phyloP scores from a whole-genome alignment of 495 filamentous ascomycete genomes.

The Hypoxylon lienhwacheense region DNA sequence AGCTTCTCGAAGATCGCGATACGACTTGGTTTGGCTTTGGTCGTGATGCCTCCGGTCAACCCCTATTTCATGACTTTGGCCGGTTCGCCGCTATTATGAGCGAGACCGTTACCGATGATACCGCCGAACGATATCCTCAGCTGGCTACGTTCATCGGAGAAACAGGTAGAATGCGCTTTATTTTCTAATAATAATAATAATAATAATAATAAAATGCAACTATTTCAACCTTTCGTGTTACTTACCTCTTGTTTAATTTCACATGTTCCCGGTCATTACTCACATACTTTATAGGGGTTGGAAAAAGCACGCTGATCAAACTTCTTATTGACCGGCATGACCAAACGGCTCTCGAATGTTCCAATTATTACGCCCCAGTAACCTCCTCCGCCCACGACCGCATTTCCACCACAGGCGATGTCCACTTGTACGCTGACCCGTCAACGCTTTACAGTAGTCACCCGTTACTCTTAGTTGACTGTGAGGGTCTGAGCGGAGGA shows the following conservation, averaged over 20 bases:
- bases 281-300: constrained; percentile 44
- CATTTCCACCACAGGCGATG: constrained; percentile 62
- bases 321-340: constrained; percentile 50
- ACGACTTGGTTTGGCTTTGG: constrained; percentile 55
- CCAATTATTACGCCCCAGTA: constrained; percentile 39
- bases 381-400: constrained; percentile 45
- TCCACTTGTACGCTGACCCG: constrained; percentile 66
- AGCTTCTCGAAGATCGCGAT: constrained; percentile 44
- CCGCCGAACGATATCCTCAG: constrained; percentile 43
- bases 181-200: too few species aligned
- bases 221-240: too few species aligned
- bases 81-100: constrained; percentile 48
- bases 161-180: constrained; percentile 42
- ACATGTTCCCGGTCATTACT: constrained; percentile 35
- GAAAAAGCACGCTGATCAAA: constrained; percentile 62
- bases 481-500: constrained; percentile 58
- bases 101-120: constrained; percentile 33
- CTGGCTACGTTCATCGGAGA: constrained; percentile 55
- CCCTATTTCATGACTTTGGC: constrained; percentile 46
- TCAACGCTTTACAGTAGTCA: constrained; percentile 44
- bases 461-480: constrained; percentile 61
- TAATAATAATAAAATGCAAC: too few species aligned
- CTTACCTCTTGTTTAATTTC: constrained; percentile 30
- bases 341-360: constrained; percentile 13
- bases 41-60: constrained; percentile 36